phyloP scores from a whole-genome alignment of 2,329 filamentous ascomycete species.

The Phaeosphaeria sp. region DNA sequence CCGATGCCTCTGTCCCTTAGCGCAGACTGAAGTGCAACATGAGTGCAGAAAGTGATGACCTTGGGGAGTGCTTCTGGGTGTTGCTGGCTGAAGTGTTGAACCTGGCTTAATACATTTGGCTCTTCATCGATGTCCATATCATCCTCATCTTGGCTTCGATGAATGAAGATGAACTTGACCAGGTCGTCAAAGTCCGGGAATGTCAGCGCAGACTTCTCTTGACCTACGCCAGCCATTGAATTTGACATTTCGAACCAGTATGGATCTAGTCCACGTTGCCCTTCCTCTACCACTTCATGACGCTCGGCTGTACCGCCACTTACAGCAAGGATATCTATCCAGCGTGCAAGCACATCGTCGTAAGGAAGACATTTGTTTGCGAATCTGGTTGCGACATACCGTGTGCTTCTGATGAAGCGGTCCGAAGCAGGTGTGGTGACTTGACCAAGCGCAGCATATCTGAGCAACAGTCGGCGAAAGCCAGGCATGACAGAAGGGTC shows the following conservation, averaged over 20 bases:
- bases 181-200: constrained; percentile 56
- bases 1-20: constrained; percentile 53
- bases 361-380: constrained; percentile 88
- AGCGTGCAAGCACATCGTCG: constrained; percentile 77
- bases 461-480: constrained; percentile 43
- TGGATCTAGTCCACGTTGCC: constrained; percentile 83
- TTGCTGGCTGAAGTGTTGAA: constrained; percentile 41
- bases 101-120: constrained; percentile 30
- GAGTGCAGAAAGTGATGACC: constrained; percentile 73
- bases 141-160: constrained; percentile 43
- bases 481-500: constrained; percentile 50
- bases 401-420: constrained; percentile 65
- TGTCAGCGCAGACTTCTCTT: constrained; percentile 24
- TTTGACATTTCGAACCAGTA: constrained; percentile 74
- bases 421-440: constrained; percentile 36
- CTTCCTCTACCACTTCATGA: constrained; percentile 88
- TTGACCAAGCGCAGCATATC: constrained; percentile 33
- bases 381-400: constrained; percentile 85
- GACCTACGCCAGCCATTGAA: constrained; percentile 30
- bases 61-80: constrained; percentile 65
- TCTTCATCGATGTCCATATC: constrained; percentile 42
- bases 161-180: constrained; percentile 54
- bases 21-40: constrained; percentile 66
- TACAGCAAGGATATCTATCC: constrained; percentile 86
- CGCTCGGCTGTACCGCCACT: constrained; percentile 71